Evolutionary conservation across 805 yeast species (phyloP), one percentile per base, ranked within the genome.

Genomic region (Kazachstania africana): DNA sequence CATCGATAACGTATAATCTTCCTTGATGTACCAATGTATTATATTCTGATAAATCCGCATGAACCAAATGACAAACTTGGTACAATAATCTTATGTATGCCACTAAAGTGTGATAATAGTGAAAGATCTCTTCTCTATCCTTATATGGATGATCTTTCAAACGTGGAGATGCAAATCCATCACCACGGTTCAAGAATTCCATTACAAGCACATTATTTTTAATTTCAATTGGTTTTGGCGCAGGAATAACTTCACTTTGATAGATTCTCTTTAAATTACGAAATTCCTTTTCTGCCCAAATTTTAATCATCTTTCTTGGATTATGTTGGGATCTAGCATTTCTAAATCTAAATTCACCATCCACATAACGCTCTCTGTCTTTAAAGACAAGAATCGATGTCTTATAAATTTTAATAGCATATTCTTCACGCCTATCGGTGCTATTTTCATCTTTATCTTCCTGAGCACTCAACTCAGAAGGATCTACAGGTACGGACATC

Each of bases 231-330:
- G 99, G 98, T 50, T 82, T 80, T 0, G 99, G 98, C 24, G 84
- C 78, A n/a, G 94, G 91, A 22, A 91, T 79, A 8, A 54, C 53
- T 0, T 94, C 94, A 35, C 75, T 68, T 28, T 68, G 52, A 53
- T 79, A 62, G 14, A 91, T 65, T 49, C 99, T 69, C 54, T 83
- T 88, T 55, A 91, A 65, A 52, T 91, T 91, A 34, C 99, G 62
- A 43, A 87, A 88, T 59, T 91, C 99, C 51, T 91, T 91, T 54
- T 91, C 98, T 0, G 98, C 97, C 99, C 99, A 91, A 16, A 87
- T 70, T 55, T 83, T 84, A 39, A 91, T 95, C 96, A 91, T 88
- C 51, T 88, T 88, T 49, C 98, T 68, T 8, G 97, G 97, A 50
- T 91, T 91, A 42, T 85, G 84, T 47, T 82, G 85, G 24, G 75